phyloP scores from a whole-genome alignment of 768 basidiomycete species.

The Leccinum rimulosum region DNA sequence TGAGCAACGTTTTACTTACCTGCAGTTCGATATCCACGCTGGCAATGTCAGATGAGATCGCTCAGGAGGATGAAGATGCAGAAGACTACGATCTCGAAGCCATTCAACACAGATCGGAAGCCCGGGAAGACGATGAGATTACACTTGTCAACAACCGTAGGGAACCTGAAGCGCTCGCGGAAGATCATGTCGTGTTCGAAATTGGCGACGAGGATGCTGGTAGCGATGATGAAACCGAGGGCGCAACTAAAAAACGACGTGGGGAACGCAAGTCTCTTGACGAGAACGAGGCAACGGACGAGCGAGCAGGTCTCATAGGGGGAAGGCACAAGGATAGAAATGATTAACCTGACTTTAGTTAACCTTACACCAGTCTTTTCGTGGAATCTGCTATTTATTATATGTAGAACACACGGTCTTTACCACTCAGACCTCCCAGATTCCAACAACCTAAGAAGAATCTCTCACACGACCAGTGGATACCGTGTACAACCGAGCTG shows the following conservation, averaged over 20 bases:
- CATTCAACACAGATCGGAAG: constrained; percentile 53
- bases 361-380: constrained; percentile 5
- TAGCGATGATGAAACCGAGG: constrained; percentile 62
- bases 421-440: background rate
- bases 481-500: constrained; percentile 81
- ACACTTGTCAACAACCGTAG: constrained; percentile 67
- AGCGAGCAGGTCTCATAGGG: constrained; percentile 66
- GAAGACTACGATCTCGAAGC: constrained; percentile 89
- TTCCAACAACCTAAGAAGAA: constrained; percentile 15
- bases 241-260: constrained; percentile 47
- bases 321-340: constrained; percentile 35
- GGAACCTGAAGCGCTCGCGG: constrained; percentile 46
- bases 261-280: constrained; percentile 41
- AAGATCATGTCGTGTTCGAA: constrained; percentile 83
- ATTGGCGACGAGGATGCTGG: constrained; percentile 81
- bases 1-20: constrained; percentile 16
- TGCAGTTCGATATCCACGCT: constrained; percentile 54
- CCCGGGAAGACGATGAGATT: constrained; percentile 60
- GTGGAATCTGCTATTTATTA: constrained; percentile 19
- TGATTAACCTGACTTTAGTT: constrained; percentile 26
- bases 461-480: constrained; percentile 86
- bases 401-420: constrained; percentile 37
- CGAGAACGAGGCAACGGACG: constrained; percentile 49
- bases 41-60: constrained; percentile 94
- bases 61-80: constrained; percentile 91